Evolutionary conservation across 495 filamentous ascomycete genomes (phyloP).

Genomic region (Neurospora sp.): DNA sequence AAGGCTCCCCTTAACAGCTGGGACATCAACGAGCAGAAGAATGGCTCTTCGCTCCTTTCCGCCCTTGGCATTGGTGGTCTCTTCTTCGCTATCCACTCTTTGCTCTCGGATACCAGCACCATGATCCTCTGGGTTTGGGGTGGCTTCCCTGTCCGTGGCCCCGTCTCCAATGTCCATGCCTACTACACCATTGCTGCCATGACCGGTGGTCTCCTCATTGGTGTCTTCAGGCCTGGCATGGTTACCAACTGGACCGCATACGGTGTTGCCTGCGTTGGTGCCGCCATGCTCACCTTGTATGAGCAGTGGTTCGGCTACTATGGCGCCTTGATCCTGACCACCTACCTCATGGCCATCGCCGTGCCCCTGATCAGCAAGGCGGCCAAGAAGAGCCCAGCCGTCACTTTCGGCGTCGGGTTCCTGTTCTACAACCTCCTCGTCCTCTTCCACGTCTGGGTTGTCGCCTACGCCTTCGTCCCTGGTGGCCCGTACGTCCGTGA

Average conservation of each 20-base stretch:
- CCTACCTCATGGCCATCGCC: constrained; percentile 75
- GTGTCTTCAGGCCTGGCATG: constrained; percentile 61
- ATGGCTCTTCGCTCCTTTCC: constrained; percentile 62
- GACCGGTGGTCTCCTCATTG: constrained; percentile 70
- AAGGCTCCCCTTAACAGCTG: constrained; percentile 41
- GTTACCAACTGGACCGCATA: constrained; percentile 73
- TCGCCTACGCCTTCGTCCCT: constrained; percentile 98
- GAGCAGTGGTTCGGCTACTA: constrained; percentile 85
- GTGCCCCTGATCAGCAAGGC: constrained; percentile 67
- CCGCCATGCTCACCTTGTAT: constrained; percentile 68
- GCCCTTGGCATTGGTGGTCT: constrained; percentile 72
- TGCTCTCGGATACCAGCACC: constrained; percentile 94
- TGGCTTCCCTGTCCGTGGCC: constrained; percentile 84
- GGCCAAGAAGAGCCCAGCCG: constrained; percentile 61
- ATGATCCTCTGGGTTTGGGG: constrained; percentile 99
- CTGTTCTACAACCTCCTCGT: constrained; percentile 83
- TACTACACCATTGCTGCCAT: constrained; percentile 76
- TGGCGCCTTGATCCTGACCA: constrained; percentile 63
- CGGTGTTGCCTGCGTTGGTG: constrained; percentile 66
- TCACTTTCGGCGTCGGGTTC: constrained; percentile 79
- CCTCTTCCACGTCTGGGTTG: constrained; percentile 94
- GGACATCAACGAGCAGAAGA: constrained; percentile 25
- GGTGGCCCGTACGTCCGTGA: constrained; percentile 89
- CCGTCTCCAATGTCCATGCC: constrained; percentile 80
- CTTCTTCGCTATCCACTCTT: constrained; percentile 84